A percentile compares a stretch with the other conserved stretches of the same genome.
Evolutionary conservation across 164 flowering plant genomes (phyloP).

Genomic region (Umbilicus rupestris): DNA sequence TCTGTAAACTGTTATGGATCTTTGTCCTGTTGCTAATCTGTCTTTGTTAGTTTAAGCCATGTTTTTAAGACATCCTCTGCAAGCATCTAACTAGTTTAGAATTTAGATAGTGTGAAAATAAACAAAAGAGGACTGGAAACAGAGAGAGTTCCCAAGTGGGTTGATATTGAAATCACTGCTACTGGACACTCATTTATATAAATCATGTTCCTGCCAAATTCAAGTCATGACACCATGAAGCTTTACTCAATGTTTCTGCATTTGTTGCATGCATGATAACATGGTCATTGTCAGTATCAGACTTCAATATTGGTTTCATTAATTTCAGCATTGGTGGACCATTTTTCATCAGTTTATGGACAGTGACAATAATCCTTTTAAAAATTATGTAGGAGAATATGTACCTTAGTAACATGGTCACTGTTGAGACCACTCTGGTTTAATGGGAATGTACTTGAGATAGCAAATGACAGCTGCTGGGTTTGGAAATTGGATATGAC

Average conservation of each 20-base stretch:
- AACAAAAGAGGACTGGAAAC: neutral
- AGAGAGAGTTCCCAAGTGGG: neutral
- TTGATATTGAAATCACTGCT: neutral
- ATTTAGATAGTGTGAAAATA: neutral
- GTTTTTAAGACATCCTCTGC: neutral
- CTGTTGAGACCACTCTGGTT: no score
- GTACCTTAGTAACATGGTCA: neutral
- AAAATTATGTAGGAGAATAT: neutral
- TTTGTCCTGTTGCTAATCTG: no score
- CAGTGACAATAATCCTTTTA: neutral
- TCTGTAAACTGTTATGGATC: neutral
- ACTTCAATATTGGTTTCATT: neutral
- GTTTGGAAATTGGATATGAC: neutral
- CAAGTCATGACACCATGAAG: neutral
- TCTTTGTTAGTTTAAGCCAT: neutral
- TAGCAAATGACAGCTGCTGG: neutral
- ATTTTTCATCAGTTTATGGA: neutral
- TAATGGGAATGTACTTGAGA: no score
- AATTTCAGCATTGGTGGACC: neutral
- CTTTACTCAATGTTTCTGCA: neutral
- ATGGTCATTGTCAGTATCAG: neutral
- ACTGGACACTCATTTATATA: neutral
- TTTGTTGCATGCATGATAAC: conserved; percentile 5
- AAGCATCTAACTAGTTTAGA: neutral
- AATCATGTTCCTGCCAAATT: neutral